These are phyloP conservation scores for Passalora sequoiae DNA, from an alignment of 2,329 filamentous ascomycete species.

Conservation along the genomic window DNA sequence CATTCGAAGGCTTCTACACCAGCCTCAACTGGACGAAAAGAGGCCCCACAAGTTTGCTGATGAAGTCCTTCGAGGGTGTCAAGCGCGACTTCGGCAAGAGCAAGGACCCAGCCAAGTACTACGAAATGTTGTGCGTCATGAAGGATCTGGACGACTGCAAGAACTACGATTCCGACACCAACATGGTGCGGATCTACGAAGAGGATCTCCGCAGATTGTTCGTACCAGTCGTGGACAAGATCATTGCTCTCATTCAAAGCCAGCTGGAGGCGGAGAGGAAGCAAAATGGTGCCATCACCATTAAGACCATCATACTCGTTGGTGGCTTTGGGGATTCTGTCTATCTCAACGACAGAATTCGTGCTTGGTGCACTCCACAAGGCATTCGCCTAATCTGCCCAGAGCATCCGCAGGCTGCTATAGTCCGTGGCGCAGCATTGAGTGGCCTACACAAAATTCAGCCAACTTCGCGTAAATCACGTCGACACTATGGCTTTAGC, in stretches of 20 bases:
- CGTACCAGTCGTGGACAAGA: slow-evolving; percentile 7
- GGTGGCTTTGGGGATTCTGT: slow-evolving; percentile 16
- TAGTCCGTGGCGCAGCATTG: slow-evolving; percentile 16
- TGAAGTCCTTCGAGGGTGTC: slow-evolving; percentile 14
- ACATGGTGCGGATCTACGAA: background rate
- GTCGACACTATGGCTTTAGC: slow-evolving; percentile 10
- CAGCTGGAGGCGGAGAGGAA: slow-evolving; percentile 10
- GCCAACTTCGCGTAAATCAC: slow-evolving; percentile 13
- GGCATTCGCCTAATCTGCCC: slow-evolving; percentile 9
- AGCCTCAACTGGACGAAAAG: slow-evolving; percentile 6
- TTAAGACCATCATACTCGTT: slow-evolving; percentile 15
- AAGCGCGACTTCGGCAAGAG: slow-evolving; percentile 14
- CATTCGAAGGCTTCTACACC: slow-evolving; percentile 8
- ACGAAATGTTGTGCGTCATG: slow-evolving; percentile 6
- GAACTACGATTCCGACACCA: slow-evolving; percentile 7
- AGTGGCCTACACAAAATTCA: slow-evolving; percentile 12
- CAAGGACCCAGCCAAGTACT: background rate
- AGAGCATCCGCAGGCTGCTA: slow-evolving; percentile 10
- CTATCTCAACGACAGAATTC: slow-evolving; percentile 8
- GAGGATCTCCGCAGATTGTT: slow-evolving; percentile 12
- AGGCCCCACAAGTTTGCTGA: slow-evolving; percentile 10
- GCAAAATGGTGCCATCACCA: background rate
- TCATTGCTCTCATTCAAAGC: slow-evolving; percentile 10
- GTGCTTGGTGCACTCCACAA: slow-evolving; percentile 3
- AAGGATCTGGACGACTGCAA: background rate